Conservation (phyloP, 2,329 filamentous ascomycete species). For the Diaporthe ampelina region DNA sequence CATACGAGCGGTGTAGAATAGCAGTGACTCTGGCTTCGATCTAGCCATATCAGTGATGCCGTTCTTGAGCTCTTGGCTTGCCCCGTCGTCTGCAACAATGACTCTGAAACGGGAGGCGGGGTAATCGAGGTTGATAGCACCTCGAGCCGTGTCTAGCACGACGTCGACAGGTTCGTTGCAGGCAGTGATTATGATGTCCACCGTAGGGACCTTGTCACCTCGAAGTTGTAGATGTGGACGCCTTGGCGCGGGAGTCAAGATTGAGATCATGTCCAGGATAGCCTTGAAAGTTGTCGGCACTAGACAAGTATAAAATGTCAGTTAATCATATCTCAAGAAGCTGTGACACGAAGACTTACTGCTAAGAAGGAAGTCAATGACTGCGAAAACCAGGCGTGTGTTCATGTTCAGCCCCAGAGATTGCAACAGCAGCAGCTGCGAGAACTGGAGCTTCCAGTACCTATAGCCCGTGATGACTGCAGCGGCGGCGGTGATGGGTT, state of each 20-base stretch:
- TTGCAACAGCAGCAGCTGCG: background rate
- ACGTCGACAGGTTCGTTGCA: slow-evolving; percentile 70
- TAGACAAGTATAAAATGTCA: background rate
- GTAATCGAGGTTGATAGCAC: slow-evolving; percentile 68
- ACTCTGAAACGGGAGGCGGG: slow-evolving; percentile 66
- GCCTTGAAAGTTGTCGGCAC: slow-evolving; percentile 13
- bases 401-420: slow-evolving; percentile 2
- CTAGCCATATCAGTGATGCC: slow-evolving; percentile 49
- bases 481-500: background rate
- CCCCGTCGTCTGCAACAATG: slow-evolving; percentile 69
- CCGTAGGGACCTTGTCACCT: slow-evolving; percentile 64
- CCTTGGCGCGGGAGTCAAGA: background rate
- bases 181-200: slow-evolving; percentile 70
- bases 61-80: slow-evolving; percentile 55
- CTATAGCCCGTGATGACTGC: slow-evolving; percentile 4
- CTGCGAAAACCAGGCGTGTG: background rate
- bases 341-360: background rate
- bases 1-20: slow-evolving; percentile 40
- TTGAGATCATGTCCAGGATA: background rate
- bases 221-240: slow-evolving; percentile 65
- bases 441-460: slow-evolving; percentile 12
- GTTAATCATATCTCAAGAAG: too few species aligned
- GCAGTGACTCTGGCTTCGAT: slow-evolving; percentile 53
- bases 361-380: background rate
- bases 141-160: slow-evolving; percentile 69